Base-by-base conservation (phyloP, 768 basidiomycete species). In the Agaricus sinodeliciosus region DNA sequence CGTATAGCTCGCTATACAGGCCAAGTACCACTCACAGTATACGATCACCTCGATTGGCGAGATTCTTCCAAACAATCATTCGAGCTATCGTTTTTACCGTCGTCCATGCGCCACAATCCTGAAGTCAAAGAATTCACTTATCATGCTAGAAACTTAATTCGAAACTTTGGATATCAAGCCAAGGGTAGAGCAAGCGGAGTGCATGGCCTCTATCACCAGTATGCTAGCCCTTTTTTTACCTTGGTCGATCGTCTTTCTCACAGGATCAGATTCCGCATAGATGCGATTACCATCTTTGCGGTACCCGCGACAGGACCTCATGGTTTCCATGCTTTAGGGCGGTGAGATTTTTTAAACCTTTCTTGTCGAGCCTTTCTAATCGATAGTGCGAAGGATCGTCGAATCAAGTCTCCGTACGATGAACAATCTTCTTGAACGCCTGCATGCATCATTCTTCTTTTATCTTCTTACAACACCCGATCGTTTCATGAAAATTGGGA, bases 361-460 rank as follows among this genome's bases (percentile, higher is more conserved):
- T 54, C 39, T n/a, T 5, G 43, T 37, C 28, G 47, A 12, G 7
- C 37, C 15, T 27, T 47, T 18, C 39, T 26, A 54, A 43, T 51
- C 46, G 41, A 54, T 60, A 28, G 36, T 48, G 25, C 31, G 22
- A 55, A 94, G 93, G 41, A 77, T 86, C 42, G 63, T 94, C 35
- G 96, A 99, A 69, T 93, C 92, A 1, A 84, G 88, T 12, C 75
- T 96, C 28, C 81, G 94, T 54, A 90, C 94, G 12, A 81, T 84
- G 64, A 97, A 96, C 68, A 99, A 99, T 63, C 78, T 98, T 5
- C 77, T 97, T 16, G 96, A 99, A 64, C 84, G 96, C 13, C 81
- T 98, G 18, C 96, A 99, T 65, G 94, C 94, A 1, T 98, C 95
- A 0, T 94, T 95, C 69, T 97, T 98, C 74, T 94, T 98, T 72